Base-by-base conservation (phyloP, 768 basidiomycete species). In the Postia placenta region DNA sequence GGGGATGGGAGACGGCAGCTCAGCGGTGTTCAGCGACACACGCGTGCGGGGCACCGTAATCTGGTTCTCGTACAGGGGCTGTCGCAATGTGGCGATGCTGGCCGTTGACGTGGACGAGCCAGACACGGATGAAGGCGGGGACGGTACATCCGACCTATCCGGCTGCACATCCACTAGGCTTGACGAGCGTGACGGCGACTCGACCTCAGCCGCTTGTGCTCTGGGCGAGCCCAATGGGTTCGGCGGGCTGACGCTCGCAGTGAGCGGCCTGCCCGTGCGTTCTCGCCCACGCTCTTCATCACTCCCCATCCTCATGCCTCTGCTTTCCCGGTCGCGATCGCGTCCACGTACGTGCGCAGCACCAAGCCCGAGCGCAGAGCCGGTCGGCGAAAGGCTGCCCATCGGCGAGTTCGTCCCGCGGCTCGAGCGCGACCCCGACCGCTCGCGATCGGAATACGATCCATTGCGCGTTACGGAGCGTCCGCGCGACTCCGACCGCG, bases 391-490 rank as follows among this genome's bases (percentile, higher is more conserved):
- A 5, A 67, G 61, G 52, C 64, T 65, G 39, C 66, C 67, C 23
- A 68, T 48, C 7, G 67, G 67, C 35, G 67, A 68, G 49, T 52
- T 60, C 28, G 61, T 59, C 5, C 67, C 56, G 11, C 59, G 50
- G 43, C 74, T 72, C 35, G 26, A 64, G n/a, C n/a, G n/a, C n/a
- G n/a, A n/a, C n/a, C n/a, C n/a, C 64, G 73, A 73, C 23, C 62
- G 62, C 30, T 80, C 80, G 44, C 76, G 78, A 38, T 74, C 67
- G 23, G 76, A 71, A 24, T 78, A 79, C 1, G 80, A 77, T 14
- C 79, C 69, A 5, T 74, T 75, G 33, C 80, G 74, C 17, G 79
- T 72, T 42, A 67, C 68, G 36, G 80, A 80, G 19, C 82, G 70
- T 2, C 83, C 81, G 12, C 83, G 74, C 26, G 62, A 60, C 47